Percentiles rank a stretch among this genome's conserved stretches.
Evolutionary conservation across 495 filamentous ascomycete species (phyloP).

Genomic region (Podospora sp.): DNA sequence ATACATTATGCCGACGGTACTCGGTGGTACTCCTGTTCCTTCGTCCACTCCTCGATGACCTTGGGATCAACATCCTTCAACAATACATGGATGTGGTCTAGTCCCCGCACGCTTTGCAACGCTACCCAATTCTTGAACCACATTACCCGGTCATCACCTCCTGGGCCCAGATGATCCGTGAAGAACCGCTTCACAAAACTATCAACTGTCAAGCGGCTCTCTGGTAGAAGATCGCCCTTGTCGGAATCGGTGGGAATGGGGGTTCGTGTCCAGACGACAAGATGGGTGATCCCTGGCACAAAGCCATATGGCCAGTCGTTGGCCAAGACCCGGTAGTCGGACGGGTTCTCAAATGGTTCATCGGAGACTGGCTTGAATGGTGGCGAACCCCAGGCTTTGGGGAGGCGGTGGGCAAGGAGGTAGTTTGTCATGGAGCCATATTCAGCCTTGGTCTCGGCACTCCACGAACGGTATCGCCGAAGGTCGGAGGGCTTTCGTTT

Average conservation of each 20-base stretch:
- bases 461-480: slow-evolving; percentile 81
- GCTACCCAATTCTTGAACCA: slow-evolving; percentile 96
- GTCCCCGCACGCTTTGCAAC: slow-evolving; percentile 80
- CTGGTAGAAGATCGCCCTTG: slow-evolving; percentile 73
- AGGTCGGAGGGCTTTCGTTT: slow-evolving; percentile 84
- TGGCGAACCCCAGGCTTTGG: slow-evolving; percentile 61
- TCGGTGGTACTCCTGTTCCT: slow-evolving; percentile 41
- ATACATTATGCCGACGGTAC: slow-evolving; percentile 14
- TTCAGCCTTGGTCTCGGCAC: slow-evolving; percentile 62
- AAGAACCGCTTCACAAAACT: slow-evolving; percentile 71
- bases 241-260: slow-evolving; percentile 56
- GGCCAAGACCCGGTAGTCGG: slow-evolving; percentile 73
- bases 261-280: slow-evolving; percentile 68
- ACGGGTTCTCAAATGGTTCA: slow-evolving; percentile 67
- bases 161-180: slow-evolving; percentile 55
- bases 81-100: slow-evolving; percentile 71
- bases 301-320: slow-evolving; percentile 96
- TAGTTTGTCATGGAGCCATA: slow-evolving; percentile 81
- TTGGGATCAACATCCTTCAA: slow-evolving; percentile 63
- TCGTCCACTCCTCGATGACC: slow-evolving; percentile 64
- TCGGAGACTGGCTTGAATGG: slow-evolving; percentile 54
- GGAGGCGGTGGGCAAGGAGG: slow-evolving; percentile 70
- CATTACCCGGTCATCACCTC: slow-evolving; percentile 62
- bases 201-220: slow-evolving; percentile 62
- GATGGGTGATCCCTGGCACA: slow-evolving; percentile 67